Conservation (phyloP, 148 eudicot genomes). For the Vaccinium macrocarpon region DNA sequence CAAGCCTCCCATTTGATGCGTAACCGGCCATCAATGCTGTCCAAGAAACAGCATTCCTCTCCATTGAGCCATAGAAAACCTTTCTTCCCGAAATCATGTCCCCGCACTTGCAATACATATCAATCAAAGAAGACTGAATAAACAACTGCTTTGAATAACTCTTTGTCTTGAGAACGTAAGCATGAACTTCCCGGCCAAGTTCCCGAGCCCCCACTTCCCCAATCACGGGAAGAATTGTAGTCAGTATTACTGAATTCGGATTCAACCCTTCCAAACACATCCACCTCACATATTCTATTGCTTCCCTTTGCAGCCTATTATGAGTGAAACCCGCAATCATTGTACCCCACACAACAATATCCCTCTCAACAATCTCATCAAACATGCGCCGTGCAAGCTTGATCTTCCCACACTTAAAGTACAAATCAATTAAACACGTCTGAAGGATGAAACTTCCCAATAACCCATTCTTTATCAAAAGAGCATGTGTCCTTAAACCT, state of each 20-base stretch:
- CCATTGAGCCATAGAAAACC: conserved; percentile 59
- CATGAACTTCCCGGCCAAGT: conserved; percentile 79
- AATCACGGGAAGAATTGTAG: conserved; percentile 63
- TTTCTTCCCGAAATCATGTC: conserved; percentile 68
- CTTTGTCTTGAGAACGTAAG: conserved; percentile 58
- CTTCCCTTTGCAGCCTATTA: conserved; percentile 54
- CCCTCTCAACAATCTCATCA: conserved; percentile 65
- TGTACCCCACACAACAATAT: conserved; percentile 86
- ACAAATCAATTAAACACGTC: conserved; percentile 84
- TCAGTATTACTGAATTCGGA: conserved; percentile 70
- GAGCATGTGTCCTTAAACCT: conserved; percentile 65
- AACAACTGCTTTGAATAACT: conserved; percentile 59
- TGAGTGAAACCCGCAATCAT: conserved; percentile 88
- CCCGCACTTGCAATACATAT: conserved; percentile 94
- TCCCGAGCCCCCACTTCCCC: conserved; percentile 56
- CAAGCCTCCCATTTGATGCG: conserved; percentile 60
- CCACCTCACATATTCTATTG: conserved; percentile 53
- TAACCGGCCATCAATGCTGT: conserved; percentile 86
- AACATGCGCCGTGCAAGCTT: conserved; percentile 64
- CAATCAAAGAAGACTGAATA: conserved; percentile 72
- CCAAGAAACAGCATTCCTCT: conserved; percentile 76
- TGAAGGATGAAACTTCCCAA: conserved; percentile 41
- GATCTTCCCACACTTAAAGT: conserved; percentile 83
- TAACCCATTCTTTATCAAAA: conserved; percentile 82
- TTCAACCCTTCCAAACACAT: conserved; percentile 56